Conservation (phyloP, 306 rosid genomes). For the Urtica urens region DNA sequence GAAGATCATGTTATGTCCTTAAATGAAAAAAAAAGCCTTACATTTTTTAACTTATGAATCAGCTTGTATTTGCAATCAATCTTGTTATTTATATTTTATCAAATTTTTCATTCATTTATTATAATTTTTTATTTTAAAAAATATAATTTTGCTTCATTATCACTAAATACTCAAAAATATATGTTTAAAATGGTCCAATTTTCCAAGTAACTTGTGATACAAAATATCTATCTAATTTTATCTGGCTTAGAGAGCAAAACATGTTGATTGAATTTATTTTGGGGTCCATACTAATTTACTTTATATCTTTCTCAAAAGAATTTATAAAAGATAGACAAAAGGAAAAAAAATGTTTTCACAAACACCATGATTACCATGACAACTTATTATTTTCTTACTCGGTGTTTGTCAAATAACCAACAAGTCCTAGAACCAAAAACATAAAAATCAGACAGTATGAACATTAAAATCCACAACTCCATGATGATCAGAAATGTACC, state of each 20-base stretch:
- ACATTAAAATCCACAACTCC: slow-evolving; percentile 6
- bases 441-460: slow-evolving; percentile 12
- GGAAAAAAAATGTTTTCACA: slow-evolving; percentile 10
- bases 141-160: background rate
- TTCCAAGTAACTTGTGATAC: background rate
- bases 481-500: slow-evolving; percentile 1
- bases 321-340: slow-evolving; percentile 9
- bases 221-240: background rate
- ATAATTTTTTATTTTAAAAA: too few relatives aligned
- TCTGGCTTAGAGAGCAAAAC: slow-evolving; percentile 2
- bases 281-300: background rate
- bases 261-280: background rate
- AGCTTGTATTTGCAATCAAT: too few relatives aligned
- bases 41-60: too few relatives aligned
- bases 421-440: slow-evolving; percentile 24
- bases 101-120: too few relatives aligned
- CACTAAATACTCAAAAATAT: background rate
- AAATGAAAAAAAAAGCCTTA: too few relatives aligned
- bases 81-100: too few relatives aligned
- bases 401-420: slow-evolving; percentile 13
- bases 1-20: too few relatives aligned
- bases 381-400: background rate
- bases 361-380: slow-evolving; percentile 14
- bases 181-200: slow-evolving; percentile 1
- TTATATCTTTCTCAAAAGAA: background rate